phyloP scores from a whole-genome alignment of 768 basidiomycete genomes.

The Myochromella boudieri region DNA sequence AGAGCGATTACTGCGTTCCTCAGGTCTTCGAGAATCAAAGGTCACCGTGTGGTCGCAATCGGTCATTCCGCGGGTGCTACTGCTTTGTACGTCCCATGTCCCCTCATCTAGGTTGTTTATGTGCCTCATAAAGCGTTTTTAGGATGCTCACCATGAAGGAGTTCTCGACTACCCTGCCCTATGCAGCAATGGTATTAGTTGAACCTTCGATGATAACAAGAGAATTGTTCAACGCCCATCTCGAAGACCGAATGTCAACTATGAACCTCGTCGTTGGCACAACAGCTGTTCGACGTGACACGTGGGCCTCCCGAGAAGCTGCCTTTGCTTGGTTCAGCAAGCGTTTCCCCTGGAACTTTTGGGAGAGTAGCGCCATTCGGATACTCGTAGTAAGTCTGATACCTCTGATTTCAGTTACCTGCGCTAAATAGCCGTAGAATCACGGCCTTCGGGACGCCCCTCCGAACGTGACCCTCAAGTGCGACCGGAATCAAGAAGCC shows the following conservation, averaged over 20 bases:
- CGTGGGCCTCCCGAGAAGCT: constrained; percentile 25
- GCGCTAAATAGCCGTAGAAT: too few species aligned
- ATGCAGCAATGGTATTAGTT: constrained; percentile 27
- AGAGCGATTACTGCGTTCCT: constrained; percentile 14
- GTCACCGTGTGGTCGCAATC: constrained; percentile 25
- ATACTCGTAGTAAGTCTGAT: too few species aligned
- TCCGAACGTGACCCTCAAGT: constrained; percentile 7
- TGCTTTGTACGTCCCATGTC: constrained; percentile 27
- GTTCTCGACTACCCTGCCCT: constrained; percentile 16
- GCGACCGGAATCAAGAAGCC: constrained; percentile 16
- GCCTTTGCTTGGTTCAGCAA: constrained; percentile 24
- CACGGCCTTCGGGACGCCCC: constrained; percentile 12
- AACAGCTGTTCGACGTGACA: constrained; percentile 22
- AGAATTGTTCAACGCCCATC: constrained; percentile 21
- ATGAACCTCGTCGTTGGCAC: constrained; percentile 17
- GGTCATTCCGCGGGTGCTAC: constrained; percentile 33
- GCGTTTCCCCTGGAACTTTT: constrained; percentile 28
- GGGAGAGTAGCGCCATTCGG: constrained; percentile 31
- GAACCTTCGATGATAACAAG: constrained; percentile 31
- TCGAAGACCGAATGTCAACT: constrained; percentile 14
- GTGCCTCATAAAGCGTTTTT: constrained; percentile 1
- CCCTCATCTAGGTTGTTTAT: not conserved
- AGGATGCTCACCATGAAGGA: constrained; percentile 20
- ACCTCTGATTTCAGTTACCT: not conserved
- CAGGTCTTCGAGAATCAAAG: constrained; percentile 16